These are phyloP conservation scores for Sporisorium reilianum DNA, from an alignment of 1,284 basidiomycete species.

Conservation along the genomic window DNA sequence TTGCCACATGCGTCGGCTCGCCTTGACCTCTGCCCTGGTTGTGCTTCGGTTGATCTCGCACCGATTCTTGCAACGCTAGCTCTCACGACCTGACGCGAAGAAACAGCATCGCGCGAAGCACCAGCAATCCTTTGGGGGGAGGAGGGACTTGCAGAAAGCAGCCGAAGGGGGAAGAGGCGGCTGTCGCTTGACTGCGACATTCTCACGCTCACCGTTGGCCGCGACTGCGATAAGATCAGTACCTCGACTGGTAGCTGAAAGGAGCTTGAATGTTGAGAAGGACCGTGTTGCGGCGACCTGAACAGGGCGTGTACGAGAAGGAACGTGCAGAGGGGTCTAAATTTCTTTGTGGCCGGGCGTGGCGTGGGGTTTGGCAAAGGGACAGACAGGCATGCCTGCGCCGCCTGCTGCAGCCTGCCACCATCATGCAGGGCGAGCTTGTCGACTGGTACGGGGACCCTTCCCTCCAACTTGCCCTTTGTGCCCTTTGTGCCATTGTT, in stretches of 20 bases:
- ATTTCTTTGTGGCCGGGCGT: constrained; percentile 7
- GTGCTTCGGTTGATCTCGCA: neutral
- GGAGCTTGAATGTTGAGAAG: constrained; percentile 4
- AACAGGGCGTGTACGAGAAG: constrained; percentile 6
- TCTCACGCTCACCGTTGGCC: neutral
- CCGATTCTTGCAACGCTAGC: no score
- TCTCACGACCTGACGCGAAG: neutral
- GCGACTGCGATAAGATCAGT: neutral
- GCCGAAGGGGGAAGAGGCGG: neutral
- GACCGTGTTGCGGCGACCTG: constrained; percentile 9
- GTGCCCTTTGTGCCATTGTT: neutral
- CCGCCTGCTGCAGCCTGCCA: constrained; percentile 11
- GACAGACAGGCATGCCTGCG: constrained; percentile 19
- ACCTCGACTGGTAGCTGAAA: neutral
- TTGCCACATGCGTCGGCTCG: constrained; percentile 2
- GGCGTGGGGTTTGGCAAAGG: constrained; percentile 18
- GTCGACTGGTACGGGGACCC: neutral
- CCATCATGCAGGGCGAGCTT: constrained; percentile 17
- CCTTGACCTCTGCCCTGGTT: neutral
- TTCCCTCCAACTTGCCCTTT: neutral
- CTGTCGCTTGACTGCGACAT: neutral
- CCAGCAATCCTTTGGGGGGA: no score
- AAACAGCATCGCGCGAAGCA: no score
- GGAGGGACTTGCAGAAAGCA: neutral
- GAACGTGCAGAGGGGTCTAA: constrained; percentile 47